A percentile compares a stretch with the other conserved stretches of the same genome.
These are phyloP conservation scores for Borealophlyctis nickersoniae DNA, from an alignment of 192 early-diverging fungal genomes.

Conservation along the genomic window DNA sequence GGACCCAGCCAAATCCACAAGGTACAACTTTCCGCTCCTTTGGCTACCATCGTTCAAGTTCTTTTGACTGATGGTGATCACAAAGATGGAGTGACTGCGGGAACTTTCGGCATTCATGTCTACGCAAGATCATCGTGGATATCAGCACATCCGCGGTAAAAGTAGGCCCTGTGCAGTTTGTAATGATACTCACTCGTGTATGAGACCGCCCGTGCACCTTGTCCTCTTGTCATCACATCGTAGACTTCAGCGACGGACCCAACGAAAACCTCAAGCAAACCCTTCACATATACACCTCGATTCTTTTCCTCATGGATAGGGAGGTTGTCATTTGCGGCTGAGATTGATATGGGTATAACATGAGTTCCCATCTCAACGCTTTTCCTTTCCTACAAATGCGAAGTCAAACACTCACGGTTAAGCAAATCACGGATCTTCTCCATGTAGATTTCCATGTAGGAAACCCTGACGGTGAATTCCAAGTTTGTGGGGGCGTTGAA, in stretches of 20 bases:
- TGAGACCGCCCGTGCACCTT: conserved; percentile 80
- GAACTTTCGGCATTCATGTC: conserved; percentile 99
- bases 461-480: conserved; percentile 97
- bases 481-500: conserved; percentile 84
- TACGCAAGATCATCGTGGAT: conserved; percentile 27
- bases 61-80: conserved; percentile 93
- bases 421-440: conserved; percentile 96
- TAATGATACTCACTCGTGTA: conserved; percentile 79
- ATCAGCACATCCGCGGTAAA: conserved; percentile 1
- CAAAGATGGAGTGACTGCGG: conserved; percentile 96
- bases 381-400: too few relatives aligned
- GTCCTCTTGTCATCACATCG: conserved; percentile 95
- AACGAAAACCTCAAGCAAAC: conserved; percentile 95
- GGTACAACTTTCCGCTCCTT: conserved; percentile 86
- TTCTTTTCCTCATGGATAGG: conserved; percentile 97
- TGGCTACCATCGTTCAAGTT: conserved; percentile 84
- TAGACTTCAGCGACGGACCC: conserved; percentile 92
- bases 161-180: not conserved
- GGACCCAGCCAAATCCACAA: conserved; percentile 98
- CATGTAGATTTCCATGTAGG: conserved; percentile 99
- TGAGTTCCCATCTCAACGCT: conserved; percentile 5
- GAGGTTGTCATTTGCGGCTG: conserved; percentile 82
- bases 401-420: conserved; percentile 56
- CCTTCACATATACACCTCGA: conserved; percentile 98
- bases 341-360: conserved; percentile 12